Evolutionary conservation across 257 asterid species (phyloP).

Genomic region (Jasminum sambac): DNA sequence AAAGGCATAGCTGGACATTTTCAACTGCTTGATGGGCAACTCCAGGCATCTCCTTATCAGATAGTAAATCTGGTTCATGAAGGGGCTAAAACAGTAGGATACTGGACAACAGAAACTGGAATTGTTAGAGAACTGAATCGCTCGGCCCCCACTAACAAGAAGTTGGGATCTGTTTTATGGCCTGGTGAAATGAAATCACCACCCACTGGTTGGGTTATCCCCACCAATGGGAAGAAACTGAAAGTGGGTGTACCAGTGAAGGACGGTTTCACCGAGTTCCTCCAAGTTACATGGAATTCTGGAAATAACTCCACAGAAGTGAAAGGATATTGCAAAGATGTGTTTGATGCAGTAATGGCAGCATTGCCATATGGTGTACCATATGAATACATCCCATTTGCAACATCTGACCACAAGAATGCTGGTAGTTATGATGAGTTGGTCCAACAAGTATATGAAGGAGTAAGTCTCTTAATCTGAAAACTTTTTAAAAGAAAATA

Average conservation of each 20-base stretch:
- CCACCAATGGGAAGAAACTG: conserved; percentile 32
- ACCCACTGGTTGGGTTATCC: conserved; percentile 40
- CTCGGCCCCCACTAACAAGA: background rate
- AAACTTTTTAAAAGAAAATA: background rate
- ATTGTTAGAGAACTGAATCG: conserved; percentile 8
- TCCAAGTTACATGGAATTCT: conserved; percentile 15
- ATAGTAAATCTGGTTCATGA: conserved; percentile 25
- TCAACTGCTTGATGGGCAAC: conserved; percentile 21
- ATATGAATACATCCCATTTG: conserved; percentile 31
- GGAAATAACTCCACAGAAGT: conserved; percentile 4
- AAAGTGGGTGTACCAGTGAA: conserved; percentile 29
- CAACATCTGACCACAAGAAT: conserved; percentile 18
- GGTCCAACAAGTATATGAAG: conserved; percentile 25
- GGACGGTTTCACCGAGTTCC: conserved; percentile 27
- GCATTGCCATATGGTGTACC: conserved; percentile 29
- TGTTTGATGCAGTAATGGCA: conserved; percentile 30
- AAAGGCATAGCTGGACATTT: conserved; percentile 34
- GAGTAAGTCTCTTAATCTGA: conserved; percentile 21
- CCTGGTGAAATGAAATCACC: conserved; percentile 25
- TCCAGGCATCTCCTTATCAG: conserved; percentile 28
- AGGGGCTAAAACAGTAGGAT: conserved; percentile 24
- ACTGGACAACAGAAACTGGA: conserved; percentile 32
- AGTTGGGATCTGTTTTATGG: conserved; percentile 27
- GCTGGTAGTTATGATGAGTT: conserved; percentile 23
- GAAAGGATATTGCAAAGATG: conserved; percentile 27